Evolutionary conservation across 1,284 basidiomycete species (phyloP).

Genomic region (Rhodotorula mucilaginosa): DNA sequence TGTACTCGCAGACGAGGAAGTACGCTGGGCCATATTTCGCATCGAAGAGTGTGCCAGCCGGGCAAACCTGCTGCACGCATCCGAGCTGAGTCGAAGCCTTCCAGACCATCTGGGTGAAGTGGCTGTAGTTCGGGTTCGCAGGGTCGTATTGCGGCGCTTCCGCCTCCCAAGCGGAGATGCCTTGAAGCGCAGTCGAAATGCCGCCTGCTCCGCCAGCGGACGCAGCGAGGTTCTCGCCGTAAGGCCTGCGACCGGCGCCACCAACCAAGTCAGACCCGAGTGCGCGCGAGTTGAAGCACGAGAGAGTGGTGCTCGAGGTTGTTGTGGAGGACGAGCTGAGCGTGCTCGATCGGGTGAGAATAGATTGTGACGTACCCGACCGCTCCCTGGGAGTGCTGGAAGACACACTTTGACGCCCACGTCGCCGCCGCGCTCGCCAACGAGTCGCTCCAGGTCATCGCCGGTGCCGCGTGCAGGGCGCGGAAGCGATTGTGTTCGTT

Average conservation of each 20-base stretch:
- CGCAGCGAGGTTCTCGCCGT: conserved; percentile 37
- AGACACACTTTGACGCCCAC: conserved; percentile 31
- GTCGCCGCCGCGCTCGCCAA: conserved; percentile 23
- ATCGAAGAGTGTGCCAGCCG: conserved; percentile 25
- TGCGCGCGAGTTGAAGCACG: too few relatives aligned
- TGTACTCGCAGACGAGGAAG: conserved; percentile 35
- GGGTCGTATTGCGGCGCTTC: conserved; percentile 29
- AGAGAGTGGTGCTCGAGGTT: too few relatives aligned
- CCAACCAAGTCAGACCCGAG: too few relatives aligned
- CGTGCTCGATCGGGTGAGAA: too few relatives aligned
- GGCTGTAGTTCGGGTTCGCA: conserved; percentile 22
- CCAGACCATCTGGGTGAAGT: conserved; percentile 31
- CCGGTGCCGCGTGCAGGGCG: conserved; percentile 22
- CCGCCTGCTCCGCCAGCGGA: conserved; percentile 8
- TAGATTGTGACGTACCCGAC: conserved; percentile 11
- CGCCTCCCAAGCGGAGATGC: conserved; percentile 25
- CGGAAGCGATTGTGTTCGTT: conserved; percentile 35
- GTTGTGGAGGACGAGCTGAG: too few relatives aligned
- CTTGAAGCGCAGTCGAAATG: conserved; percentile 3
- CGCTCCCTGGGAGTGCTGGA: conserved; percentile 31
- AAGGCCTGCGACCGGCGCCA: not conserved
- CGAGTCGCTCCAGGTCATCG: conserved; percentile 20
- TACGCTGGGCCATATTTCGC: conserved; percentile 24
- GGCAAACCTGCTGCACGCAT: conserved; percentile 19
- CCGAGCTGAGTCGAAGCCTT: conserved; percentile 29